phyloP scores from a whole-genome alignment of 2,329 filamentous ascomycete species.

The Colletotrichum theobromicola region DNA sequence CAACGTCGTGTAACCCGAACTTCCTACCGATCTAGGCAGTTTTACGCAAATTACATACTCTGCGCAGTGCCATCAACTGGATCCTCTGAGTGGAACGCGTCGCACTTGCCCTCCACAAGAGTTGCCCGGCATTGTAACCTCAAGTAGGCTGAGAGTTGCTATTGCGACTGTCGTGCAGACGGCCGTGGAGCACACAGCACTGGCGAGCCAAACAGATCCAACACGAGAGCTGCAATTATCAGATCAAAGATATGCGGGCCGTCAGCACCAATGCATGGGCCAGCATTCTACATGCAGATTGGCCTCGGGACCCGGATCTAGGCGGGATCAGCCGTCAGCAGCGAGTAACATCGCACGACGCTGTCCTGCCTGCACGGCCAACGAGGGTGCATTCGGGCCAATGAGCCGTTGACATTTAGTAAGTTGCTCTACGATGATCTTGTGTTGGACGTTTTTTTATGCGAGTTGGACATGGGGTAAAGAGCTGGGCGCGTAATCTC shows the following conservation, averaged over 20 bases:
- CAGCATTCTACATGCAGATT: background rate
- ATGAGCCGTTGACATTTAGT: background rate
- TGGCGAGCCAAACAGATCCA: background rate
- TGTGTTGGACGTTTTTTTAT: background rate
- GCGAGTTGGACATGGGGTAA: background rate
- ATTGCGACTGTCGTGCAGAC: background rate
- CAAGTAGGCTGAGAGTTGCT: background rate
- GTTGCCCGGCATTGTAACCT: background rate
- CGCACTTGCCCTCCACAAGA: background rate
- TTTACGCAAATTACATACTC: background rate
- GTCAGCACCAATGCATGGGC: background rate
- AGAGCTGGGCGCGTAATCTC: background rate
- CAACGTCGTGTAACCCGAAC: background rate
- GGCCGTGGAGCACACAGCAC: background rate
- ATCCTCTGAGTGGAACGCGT: background rate
- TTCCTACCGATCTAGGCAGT: background rate
- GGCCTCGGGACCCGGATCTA: background rate
- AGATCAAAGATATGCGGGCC: background rate
- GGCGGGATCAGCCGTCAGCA: background rate
- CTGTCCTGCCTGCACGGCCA: background rate
- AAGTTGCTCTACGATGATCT: background rate
- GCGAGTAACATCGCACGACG: background rate
- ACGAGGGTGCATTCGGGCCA: background rate
- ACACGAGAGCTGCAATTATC: background rate
- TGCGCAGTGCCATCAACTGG: background rate